Base-by-base conservation (phyloP, 176 grass and related monocot genomes). In the Musa troglodytarum region DNA sequence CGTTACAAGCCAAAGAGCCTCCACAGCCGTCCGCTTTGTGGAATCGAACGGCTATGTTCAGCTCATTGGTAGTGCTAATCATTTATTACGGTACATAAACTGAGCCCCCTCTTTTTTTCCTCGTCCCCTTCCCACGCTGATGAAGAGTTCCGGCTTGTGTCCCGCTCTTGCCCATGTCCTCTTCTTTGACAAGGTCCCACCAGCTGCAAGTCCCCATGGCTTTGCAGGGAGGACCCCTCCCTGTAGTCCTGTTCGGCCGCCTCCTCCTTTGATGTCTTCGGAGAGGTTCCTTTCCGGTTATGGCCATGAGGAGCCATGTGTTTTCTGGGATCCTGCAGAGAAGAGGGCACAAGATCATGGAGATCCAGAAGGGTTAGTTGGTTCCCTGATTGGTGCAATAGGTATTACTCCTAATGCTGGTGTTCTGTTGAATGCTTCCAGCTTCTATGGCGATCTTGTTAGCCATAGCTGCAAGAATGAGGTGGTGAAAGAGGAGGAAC, bases 231-330 rank as follows among this genome's bases (percentile, higher is more conserved):
- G 13, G 57, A 61, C 17, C 57, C 9, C 11, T n/a, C 57, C 15
- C 57, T 21, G 16, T 8, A 61, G 24, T 63, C 50, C 68, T 8
- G 68, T 51, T 25, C 52, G 58, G 22, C 52, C 59, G 43, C 52
- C 76, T 57, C 52, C 78, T 12, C 66, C 29, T 69, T 52, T 77
- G 61, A 76, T 63, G 14, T 71, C 77, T 1, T 51, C 80, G 52
- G 26, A 85, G 62, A 85, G 83, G 75, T 85, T 85, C 68, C 83
- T 85, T 21, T 70, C 77, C 16, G 52, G 83, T 20, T 71, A 52
- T 69, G 76, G 15, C 5, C 17, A 50, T 21, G 74, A 58, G 1
- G 56, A 76, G 17, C 16, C 50, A 11, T 43, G 9, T 73, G 71
- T 2, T 2, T 25, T 52, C 9, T 11, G 51, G 16, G 51, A 14